Percentiles rank a stretch among this genome's conserved stretches.
These are phyloP conservation scores for Fusarium brachygibbosum DNA, from an alignment of 2,329 filamentous ascomycete species.

Conservation along the genomic window DNA sequence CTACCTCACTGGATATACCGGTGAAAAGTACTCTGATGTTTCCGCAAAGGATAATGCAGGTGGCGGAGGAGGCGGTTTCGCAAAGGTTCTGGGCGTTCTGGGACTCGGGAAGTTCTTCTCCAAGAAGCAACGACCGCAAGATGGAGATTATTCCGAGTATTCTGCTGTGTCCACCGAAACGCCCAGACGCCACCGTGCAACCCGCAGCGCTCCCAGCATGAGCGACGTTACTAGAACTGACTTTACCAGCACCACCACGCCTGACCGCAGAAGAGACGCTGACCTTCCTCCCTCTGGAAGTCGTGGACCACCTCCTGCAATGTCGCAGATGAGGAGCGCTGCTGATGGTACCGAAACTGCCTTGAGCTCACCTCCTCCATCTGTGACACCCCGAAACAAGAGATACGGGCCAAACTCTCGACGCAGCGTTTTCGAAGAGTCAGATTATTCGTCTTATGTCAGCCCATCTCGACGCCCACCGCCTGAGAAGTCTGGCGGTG, in stretches of 20 bases:
- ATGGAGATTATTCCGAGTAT: constrained; percentile 74
- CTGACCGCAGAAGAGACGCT: constrained; percentile 47
- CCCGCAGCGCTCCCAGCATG: constrained; percentile 55
- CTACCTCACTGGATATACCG: constrained; percentile 62
- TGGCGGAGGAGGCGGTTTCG: constrained; percentile 65
- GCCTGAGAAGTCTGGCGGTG: constrained; percentile 61
- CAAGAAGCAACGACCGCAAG: constrained; percentile 62
- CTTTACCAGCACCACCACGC: constrained; percentile 49
- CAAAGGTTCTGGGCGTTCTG: constrained; percentile 68
- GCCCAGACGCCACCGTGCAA: constrained; percentile 63
- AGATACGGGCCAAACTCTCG: constrained; percentile 60
- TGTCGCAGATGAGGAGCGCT: constrained; percentile 63
- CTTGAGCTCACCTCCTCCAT: constrained; percentile 56
- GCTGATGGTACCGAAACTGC: constrained; percentile 59
- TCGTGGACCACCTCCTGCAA: constrained; percentile 53
- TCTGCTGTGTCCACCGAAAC: constrained; percentile 74
- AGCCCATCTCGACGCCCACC: constrained; percentile 72
- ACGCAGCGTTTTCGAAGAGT: constrained; percentile 62
- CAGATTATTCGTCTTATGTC: constrained; percentile 71
- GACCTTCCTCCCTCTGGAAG: constrained; percentile 56
- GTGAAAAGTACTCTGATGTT: constrained; percentile 73
- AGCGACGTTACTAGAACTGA: constrained; percentile 60
- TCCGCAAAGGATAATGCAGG: constrained; percentile 50
- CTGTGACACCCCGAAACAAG: constrained; percentile 62
- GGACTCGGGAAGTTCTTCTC: constrained; percentile 73